A percentile compares a stretch with the other conserved stretches of the same genome.
Evolutionary conservation across 495 filamentous ascomycete genomes (phyloP).

Genomic region (Talaromyces thailandensis): DNA sequence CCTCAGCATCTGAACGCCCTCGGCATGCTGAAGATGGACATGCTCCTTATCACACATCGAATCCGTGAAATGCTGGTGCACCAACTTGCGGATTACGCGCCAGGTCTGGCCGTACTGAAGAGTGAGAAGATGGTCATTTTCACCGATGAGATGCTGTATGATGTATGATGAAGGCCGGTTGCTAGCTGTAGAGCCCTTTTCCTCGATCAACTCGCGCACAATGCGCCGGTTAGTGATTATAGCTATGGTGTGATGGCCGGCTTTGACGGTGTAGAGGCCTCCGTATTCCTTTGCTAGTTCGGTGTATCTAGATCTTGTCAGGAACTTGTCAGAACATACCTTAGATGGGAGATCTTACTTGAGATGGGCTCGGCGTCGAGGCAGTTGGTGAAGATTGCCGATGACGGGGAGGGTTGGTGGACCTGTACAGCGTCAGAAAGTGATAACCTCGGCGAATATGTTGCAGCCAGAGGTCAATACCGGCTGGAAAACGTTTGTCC

Average conservation of each 20-base stretch:
- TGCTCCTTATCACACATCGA: conserved; percentile 16
- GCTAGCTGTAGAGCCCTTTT: conserved; percentile 17
- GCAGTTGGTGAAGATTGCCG: conserved; percentile 26
- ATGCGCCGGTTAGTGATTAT: conserved; percentile 16
- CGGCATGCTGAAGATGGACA: conserved; percentile 11
- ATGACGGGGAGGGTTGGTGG: conserved; percentile 26
- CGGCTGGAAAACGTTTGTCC: not conserved
- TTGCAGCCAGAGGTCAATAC: not conserved
- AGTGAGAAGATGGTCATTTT: conserved; percentile 20
- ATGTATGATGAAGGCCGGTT: conserved; percentile 11
- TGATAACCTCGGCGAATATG: not conserved
- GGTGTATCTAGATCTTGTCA: conserved; percentile 9
- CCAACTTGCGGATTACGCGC: conserved; percentile 25
- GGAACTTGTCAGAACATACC: not conserved
- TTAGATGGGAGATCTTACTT: not conserved
- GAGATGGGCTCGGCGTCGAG: conserved; percentile 1
- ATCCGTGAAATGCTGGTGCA: conserved; percentile 30
- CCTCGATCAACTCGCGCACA: conserved; percentile 22
- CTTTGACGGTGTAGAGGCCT: conserved; percentile 17
- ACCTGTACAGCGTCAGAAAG: conserved; percentile 40
- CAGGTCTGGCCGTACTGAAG: conserved; percentile 26
- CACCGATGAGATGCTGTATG: conserved; percentile 16
- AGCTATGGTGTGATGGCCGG: conserved; percentile 13
- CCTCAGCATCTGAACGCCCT: conserved; percentile 14
- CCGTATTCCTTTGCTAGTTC: conserved; percentile 14